These are phyloP conservation scores for Nicotiana otophora DNA, from an alignment of 257 asterid genomes.

Conservation along the genomic window DNA sequence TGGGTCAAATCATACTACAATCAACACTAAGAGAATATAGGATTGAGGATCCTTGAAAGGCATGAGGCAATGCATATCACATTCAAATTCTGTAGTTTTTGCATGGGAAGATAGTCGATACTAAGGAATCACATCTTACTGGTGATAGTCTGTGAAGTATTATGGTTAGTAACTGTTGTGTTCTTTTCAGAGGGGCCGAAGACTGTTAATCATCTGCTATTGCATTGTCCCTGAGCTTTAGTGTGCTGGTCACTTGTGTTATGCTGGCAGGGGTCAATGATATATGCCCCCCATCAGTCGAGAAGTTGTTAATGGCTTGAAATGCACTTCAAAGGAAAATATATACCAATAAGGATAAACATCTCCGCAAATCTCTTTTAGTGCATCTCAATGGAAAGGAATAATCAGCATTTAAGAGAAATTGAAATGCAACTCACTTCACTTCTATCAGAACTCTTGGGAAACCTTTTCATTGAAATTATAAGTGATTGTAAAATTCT, in stretches of 20 bases:
- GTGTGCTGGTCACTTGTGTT: not conserved
- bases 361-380: too few species aligned
- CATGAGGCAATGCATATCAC: not conserved
- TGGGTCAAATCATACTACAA: too few species aligned
- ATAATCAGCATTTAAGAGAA: too few species aligned
- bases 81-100: not conserved
- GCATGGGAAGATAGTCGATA: not conserved
- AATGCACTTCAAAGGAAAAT: too few species aligned
- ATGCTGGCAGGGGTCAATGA: not conserved
- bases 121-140: not conserved
- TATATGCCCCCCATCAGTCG: not conserved
- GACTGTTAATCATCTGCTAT: not conserved
- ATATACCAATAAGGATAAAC: too few species aligned
- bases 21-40: too few species aligned
- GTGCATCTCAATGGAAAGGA: too few species aligned
- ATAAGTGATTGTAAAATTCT: not conserved
- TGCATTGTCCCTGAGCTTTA: not conserved
- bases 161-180: not conserved
- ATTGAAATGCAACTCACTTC: not conserved
- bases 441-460: not conserved
- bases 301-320: too few species aligned
- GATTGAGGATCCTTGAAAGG: not conserved
- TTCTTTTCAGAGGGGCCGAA: not conserved
- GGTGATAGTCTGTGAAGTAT: not conserved
- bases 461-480: not conserved